Percentiles rank a stretch among this genome's conserved stretches.
Evolutionary conservation across 139 green algal species (phyloP).

Genomic region (Closterium sp.): DNA sequence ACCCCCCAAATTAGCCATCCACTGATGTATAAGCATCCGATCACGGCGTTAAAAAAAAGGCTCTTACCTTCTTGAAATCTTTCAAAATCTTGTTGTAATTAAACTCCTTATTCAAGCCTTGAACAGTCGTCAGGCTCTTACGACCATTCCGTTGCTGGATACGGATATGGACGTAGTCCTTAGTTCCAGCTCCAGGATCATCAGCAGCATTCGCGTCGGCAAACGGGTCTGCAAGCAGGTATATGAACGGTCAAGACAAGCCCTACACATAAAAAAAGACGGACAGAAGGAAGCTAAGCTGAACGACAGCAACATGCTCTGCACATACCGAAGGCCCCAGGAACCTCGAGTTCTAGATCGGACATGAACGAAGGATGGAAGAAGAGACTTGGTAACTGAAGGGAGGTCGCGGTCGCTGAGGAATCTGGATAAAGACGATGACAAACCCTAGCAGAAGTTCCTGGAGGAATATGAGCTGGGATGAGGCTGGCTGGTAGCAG

Average conservation of each 20-base stretch:
- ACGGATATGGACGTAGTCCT: constrained; percentile 69
- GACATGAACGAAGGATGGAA: constrained; percentile 4
- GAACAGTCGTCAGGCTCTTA: constrained; percentile 96
- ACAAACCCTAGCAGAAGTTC: background rate
- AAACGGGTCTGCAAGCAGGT: constrained; percentile 47
- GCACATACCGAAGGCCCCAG: background rate
- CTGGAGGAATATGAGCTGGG: background rate
- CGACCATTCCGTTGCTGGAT: constrained; percentile 97
- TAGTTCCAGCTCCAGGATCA: constrained; percentile 19
- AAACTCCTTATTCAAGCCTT: constrained; percentile 75
- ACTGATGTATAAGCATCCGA: background rate
- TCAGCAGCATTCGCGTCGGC: constrained; percentile 46
- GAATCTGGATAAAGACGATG: background rate
- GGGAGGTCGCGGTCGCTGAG: background rate
- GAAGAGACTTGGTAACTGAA: background rate
- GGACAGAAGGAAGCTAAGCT: background rate
- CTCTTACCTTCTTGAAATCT: constrained; percentile 89
- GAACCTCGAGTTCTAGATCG: constrained; percentile 8
- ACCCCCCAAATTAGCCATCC: background rate
- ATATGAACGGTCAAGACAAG: background rate
- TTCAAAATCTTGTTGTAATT: constrained; percentile 99
- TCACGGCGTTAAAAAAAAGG: background rate
- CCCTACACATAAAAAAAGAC: background rate
- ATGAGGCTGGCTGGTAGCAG: background rate
- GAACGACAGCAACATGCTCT: background rate